phyloP scores from a whole-genome alignment of 2,329 filamentous ascomycete species.

The Alternaria sp. region DNA sequence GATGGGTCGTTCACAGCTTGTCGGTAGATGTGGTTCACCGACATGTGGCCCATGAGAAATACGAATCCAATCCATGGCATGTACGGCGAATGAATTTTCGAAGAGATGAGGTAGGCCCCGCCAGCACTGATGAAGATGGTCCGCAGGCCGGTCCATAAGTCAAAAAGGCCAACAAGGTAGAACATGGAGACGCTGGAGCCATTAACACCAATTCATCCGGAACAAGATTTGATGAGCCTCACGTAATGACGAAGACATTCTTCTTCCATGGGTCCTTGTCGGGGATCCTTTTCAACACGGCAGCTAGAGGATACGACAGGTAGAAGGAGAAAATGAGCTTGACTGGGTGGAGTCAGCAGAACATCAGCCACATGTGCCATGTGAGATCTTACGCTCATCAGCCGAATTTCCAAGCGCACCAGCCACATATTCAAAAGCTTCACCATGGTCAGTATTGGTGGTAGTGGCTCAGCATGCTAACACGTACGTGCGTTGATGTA shows the following conservation, averaged over 20 bases:
- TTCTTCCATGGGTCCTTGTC: slow-evolving; percentile 83
- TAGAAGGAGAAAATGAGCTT: slow-evolving; percentile 93
- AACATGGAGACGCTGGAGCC: slow-evolving; percentile 74
- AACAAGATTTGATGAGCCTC: slow-evolving; percentile 19
- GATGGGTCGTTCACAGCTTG: slow-evolving; percentile 72
- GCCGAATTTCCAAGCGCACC: slow-evolving; percentile 65
- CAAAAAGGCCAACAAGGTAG: slow-evolving; percentile 91
- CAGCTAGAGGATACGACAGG: slow-evolving; percentile 89
- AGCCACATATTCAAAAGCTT: slow-evolving; percentile 67
- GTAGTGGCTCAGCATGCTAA: background rate
- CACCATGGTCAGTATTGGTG: background rate
- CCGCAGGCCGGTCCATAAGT: slow-evolving; percentile 83
- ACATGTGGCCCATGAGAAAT: slow-evolving; percentile 96
- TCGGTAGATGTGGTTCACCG: slow-evolving; percentile 83
- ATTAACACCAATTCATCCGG: slow-evolving; percentile 6
- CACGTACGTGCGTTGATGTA: slow-evolving; percentile 66
- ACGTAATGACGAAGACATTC: slow-evolving; percentile 86
- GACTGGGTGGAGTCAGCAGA: slow-evolving; percentile 62
- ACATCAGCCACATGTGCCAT: background rate
- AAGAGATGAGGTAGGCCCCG: slow-evolving; percentile 82
- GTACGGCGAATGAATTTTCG: slow-evolving; percentile 81
- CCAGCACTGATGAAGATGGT: slow-evolving; percentile 81
- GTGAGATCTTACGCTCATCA: slow-evolving; percentile 63
- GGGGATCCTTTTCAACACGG: slow-evolving; percentile 84
- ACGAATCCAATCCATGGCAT: slow-evolving; percentile 98